These are phyloP conservation scores for Suaeda aralocaspica DNA, from an alignment of 148 eudicot species.

Conservation along the genomic window DNA sequence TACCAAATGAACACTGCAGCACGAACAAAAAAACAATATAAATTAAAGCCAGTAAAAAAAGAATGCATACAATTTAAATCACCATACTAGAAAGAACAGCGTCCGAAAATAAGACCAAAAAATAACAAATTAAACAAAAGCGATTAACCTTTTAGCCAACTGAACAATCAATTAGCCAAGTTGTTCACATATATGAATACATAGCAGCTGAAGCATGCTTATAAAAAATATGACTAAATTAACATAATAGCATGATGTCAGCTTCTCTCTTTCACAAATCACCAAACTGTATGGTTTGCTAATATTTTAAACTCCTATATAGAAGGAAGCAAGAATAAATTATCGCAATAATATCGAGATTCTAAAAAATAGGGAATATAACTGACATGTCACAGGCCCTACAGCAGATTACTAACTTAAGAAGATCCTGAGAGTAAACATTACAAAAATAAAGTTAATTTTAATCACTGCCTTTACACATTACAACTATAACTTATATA, in stretches of 20 bases:
- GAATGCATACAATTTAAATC: background rate
- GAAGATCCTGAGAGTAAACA: too few species aligned
- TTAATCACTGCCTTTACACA: too few species aligned
- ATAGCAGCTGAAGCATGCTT: background rate
- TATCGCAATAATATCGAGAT: background rate
- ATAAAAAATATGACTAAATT: background rate
- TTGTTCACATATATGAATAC: too few species aligned
- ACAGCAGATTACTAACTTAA: too few species aligned
- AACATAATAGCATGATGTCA: background rate
- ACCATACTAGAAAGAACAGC: background rate
- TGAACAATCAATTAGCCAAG: too few species aligned
- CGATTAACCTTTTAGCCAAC: too few species aligned
- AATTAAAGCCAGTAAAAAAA: conserved; percentile 4
- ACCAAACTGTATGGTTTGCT: background rate
- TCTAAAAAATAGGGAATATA: too few species aligned
- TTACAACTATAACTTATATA: too few species aligned
- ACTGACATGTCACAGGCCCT: too few species aligned
- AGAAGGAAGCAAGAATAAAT: background rate
- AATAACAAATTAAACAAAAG: too few species aligned
- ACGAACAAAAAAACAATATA: conserved; percentile 3
- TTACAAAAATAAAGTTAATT: too few species aligned
- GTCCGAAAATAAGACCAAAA: too few species aligned
- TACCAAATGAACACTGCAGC: conserved; percentile 92
- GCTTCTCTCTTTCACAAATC: background rate
- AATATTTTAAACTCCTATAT: background rate